Conservation (phyloP, 1,284 basidiomycete genomes). For the Puccinia hordei region DNA sequence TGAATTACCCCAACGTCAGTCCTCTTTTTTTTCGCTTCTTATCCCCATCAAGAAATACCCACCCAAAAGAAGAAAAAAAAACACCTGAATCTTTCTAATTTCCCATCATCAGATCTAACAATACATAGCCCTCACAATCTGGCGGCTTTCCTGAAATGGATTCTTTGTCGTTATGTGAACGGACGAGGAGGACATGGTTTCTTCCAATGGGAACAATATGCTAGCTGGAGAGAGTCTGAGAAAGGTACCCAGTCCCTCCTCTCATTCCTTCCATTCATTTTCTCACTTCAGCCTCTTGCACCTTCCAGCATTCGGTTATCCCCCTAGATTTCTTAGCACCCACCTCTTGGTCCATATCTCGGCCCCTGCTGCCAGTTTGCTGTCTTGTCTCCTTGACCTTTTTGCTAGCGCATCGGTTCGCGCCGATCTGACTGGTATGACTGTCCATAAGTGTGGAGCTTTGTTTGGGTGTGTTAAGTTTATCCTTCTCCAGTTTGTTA, state of each 20-base stretch:
- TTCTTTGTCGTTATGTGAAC: conserved; percentile 38
- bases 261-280: not conserved
- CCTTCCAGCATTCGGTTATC: conserved; percentile 36
- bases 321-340: conserved; percentile 29
- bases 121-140: conserved; percentile 37
- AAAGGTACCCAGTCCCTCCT: conserved; percentile 7
- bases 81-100: not conserved
- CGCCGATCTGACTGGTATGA: conserved; percentile 44
- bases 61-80: not conserved
- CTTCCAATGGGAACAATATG: conserved; percentile 40
- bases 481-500: not conserved
- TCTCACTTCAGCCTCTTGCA: not conserved
- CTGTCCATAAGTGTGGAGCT: conserved; percentile 40
- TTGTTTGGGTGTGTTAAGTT: conserved; percentile 39
- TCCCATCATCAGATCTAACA: conserved; percentile 10
- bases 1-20: conserved; percentile 14
- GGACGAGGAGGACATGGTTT: conserved; percentile 23
- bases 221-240: conserved; percentile 34
- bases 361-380: not conserved
- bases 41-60: too few relatives aligned
- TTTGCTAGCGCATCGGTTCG: conserved; percentile 43
- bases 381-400: conserved; percentile 35
- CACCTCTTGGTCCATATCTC: conserved; percentile 8
- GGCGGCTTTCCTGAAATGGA: conserved; percentile 47
- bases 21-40: not conserved